These are phyloP conservation scores for Aurinia saxatilis DNA, from an alignment of 345 rosid genomes.

Conservation along the genomic window DNA sequence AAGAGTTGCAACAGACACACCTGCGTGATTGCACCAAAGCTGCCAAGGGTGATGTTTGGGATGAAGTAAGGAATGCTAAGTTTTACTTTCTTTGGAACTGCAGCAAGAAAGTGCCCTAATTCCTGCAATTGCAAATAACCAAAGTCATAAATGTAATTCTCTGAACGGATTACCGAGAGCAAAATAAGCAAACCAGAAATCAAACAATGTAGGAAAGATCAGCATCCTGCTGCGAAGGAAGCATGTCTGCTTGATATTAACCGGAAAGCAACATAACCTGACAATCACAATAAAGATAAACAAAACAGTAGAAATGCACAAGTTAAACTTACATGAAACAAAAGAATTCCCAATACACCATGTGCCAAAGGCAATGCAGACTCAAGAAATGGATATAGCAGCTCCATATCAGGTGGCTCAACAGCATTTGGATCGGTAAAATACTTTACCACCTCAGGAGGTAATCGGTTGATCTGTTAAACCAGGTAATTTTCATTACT, in stretches of 20 bases:
- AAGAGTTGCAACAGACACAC: constrained; percentile 25
- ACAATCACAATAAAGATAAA: too few relatives aligned
- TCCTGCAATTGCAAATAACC: constrained; percentile 50
- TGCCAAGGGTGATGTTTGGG: constrained; percentile 95
- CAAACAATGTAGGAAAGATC: not conserved
- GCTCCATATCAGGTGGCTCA: constrained; percentile 89
- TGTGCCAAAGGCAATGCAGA: constrained; percentile 89
- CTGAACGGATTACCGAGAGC: not conserved
- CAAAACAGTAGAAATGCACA: not conserved
- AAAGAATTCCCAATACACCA: constrained; percentile 80
- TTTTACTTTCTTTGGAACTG: constrained; percentile 85
- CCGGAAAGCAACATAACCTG: not conserved
- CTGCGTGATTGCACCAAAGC: constrained; percentile 98
- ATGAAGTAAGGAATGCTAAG: constrained; percentile 90
- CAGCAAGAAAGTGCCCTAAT: constrained; percentile 83
- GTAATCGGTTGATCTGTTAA: constrained; percentile 81
- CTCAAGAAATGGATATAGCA: constrained; percentile 81
- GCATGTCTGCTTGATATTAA: not conserved
- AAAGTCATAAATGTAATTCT: not conserved
- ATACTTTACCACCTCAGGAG: constrained; percentile 88
- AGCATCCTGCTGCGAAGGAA: constrained; percentile 2
- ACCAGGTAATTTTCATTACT: constrained; percentile 7
- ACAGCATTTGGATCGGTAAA: constrained; percentile 87
- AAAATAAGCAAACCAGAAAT: not conserved
- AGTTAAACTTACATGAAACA: constrained; percentile 68